Conservation (phyloP, 2,329 filamentous ascomycete species). For the Ophiostoma sp. region DNA sequence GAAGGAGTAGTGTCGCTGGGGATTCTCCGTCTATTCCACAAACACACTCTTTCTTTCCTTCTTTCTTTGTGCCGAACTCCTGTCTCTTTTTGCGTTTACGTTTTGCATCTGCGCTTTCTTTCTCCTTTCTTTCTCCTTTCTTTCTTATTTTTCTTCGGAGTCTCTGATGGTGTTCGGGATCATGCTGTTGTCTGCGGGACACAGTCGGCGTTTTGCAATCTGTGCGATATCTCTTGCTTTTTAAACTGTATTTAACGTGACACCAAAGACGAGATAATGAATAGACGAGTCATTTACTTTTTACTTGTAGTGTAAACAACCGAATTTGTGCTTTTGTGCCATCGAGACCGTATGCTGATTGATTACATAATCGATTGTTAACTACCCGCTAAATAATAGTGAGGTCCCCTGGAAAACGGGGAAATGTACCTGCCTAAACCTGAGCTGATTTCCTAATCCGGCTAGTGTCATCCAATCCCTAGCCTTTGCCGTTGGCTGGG, state of each 20-base stretch:
- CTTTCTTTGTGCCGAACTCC: background rate
- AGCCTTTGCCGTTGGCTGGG: slow-evolving; percentile 2
- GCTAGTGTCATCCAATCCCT: slow-evolving; percentile 15
- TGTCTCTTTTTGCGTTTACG: background rate
- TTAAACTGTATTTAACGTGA: slow-evolving; percentile 6
- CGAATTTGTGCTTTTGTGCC: background rate
- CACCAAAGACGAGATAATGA: slow-evolving; percentile 18
- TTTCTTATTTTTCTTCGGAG: background rate
- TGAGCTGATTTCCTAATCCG: slow-evolving; percentile 23
- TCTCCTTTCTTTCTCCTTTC: background rate
- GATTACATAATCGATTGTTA: background rate
- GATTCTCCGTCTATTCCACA: background rate
- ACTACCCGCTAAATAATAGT: background rate
- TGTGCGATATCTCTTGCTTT: slow-evolving; percentile 13
- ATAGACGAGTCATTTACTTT: slow-evolving; percentile 13
- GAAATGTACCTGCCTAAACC: background rate
- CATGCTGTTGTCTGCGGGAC: slow-evolving; percentile 12
- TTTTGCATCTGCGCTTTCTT: background rate
- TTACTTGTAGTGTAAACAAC: background rate
- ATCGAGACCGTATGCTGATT: background rate
- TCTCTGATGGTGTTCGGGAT: slow-evolving; percentile 17
- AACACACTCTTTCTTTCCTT: background rate
- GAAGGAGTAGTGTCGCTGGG: slow-evolving; percentile 14
- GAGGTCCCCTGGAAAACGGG: background rate
- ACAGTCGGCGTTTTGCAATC: slow-evolving; percentile 15